A percentile compares a stretch with the other conserved stretches of the same genome.
phyloP scores from a whole-genome alignment of 163 green algal genomes.

The Chlorella variabilis region DNA sequence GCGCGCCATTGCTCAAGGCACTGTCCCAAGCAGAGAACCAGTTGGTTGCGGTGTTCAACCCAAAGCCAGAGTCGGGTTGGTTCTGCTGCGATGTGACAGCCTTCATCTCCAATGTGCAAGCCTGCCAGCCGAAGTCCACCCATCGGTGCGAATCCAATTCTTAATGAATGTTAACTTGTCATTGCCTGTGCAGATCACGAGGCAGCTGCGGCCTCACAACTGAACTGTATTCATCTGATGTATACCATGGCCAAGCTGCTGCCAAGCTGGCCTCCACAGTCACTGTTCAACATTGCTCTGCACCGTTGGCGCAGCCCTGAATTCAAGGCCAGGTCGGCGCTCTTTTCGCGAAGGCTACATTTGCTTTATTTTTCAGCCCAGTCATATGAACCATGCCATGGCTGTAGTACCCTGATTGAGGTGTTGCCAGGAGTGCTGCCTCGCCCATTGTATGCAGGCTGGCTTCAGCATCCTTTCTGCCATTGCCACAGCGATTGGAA shows the following conservation, averaged over 20 bases:
- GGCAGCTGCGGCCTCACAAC: conserved; percentile 26
- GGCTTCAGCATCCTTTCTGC: conserved; percentile 50
- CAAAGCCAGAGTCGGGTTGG: neutral
- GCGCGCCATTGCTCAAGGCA: conserved; percentile 63
- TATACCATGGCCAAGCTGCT: conserved; percentile 69
- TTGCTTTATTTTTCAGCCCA: no score
- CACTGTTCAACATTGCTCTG: conserved; percentile 14
- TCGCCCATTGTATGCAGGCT: no score
- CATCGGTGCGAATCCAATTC: no score
- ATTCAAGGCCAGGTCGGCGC: conserved; percentile 40
- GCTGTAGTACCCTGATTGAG: no score
- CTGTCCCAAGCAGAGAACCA: conserved; percentile 38
- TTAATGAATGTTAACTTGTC: neutral
- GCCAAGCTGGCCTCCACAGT: conserved; percentile 75
- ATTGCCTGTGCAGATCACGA: conserved; percentile 10
- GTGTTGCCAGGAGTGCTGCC: no score
- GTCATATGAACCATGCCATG: no score
- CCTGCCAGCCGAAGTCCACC: no score
- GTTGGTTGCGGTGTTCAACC: neutral
- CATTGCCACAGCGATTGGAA: conserved; percentile 75
- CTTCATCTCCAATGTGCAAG: no score
- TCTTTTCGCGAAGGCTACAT: no score
- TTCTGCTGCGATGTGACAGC: no score
- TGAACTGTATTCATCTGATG: conserved; percentile 81
- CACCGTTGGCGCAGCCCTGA: conserved; percentile 68